A percentile compares a stretch with the other conserved stretches of the same genome.
phyloP scores from a whole-genome alignment of 805 yeast species.

The Blastobotrys chiropterorum region DNA sequence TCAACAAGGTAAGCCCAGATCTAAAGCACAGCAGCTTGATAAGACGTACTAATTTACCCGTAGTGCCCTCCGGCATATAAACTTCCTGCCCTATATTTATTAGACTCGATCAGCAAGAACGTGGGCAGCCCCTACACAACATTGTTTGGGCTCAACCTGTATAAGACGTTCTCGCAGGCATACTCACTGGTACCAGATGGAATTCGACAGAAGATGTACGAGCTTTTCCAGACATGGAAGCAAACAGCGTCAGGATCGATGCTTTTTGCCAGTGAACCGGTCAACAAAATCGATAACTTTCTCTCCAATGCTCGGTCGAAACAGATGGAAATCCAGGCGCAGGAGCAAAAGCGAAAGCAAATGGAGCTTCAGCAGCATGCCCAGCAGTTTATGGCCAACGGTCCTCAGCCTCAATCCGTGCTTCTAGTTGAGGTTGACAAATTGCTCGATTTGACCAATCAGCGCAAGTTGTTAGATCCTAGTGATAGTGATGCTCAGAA shows the following conservation, averaged over 20 bases:
- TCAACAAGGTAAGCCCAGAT: conserved; percentile 43
- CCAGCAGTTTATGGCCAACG: conserved; percentile 14
- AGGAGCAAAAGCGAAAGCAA: conserved; percentile 23
- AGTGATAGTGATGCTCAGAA: conserved; percentile 26
- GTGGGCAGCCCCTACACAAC: conserved; percentile 87
- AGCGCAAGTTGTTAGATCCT: conserved; percentile 20
- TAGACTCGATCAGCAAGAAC: conserved; percentile 88
- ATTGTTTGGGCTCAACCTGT: conserved; percentile 63
- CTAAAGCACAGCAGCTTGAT: too few species aligned
- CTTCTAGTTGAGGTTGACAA: conserved; percentile 28
- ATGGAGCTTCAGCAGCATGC: conserved; percentile 14
- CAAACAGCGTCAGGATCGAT: conserved; percentile 52
- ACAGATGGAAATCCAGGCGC: conserved; percentile 19
- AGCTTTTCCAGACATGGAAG: conserved; percentile 86
- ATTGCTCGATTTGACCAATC: conserved; percentile 20
- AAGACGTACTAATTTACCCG: neutral
- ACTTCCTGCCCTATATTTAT: conserved; percentile 71
- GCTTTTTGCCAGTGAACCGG: conserved; percentile 63
- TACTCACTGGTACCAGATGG: conserved; percentile 73
- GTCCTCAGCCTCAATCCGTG: conserved; percentile 23
- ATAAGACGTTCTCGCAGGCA: conserved; percentile 63
- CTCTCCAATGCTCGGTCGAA: conserved; percentile 30
- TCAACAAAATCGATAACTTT: conserved; percentile 69
- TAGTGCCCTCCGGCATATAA: conserved; percentile 75
- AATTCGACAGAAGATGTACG: conserved; percentile 66